Percentiles rank a stretch among this genome's conserved stretches.
These are phyloP conservation scores for Sinapis alba DNA, from an alignment of 441 rosid genomes.

Conservation along the genomic window DNA sequence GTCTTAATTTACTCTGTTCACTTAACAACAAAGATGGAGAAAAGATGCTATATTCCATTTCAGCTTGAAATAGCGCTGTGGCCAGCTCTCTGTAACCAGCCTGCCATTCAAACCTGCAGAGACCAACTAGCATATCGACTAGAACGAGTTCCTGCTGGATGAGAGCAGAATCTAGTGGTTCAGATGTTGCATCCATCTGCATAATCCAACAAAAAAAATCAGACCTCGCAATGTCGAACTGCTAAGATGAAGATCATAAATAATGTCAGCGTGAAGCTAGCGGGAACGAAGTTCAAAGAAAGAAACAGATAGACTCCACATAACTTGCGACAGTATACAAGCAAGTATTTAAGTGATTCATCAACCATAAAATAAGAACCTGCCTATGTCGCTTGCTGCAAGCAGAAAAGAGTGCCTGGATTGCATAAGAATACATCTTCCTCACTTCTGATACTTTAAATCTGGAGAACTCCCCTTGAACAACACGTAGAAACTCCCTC, in stretches of 20 bases:
- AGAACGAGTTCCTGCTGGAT: conserved; percentile 75
- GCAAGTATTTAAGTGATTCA: conserved; percentile 7
- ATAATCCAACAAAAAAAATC: conserved; percentile 30
- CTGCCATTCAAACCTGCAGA: conserved; percentile 95
- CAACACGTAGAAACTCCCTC: conserved; percentile 79
- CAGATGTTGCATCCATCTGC: conserved; percentile 62
- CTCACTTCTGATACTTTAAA: conserved; percentile 92
- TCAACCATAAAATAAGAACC: conserved; percentile 66
- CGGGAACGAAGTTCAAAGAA: background rate
- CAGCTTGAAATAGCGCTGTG: conserved; percentile 90
- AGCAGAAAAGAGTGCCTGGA: conserved; percentile 81
- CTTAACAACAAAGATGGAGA: conserved; percentile 73
- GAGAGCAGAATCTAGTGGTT: conserved; percentile 50
- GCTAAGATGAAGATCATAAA: conserved; percentile 12
- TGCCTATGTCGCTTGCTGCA: conserved; percentile 93
- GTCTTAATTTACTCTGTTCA: conserved; percentile 78
- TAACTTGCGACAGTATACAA: conserved; percentile 13
- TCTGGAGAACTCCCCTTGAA: conserved; percentile 90
- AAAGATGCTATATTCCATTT: conserved; percentile 86
- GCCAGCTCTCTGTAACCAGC: conserved; percentile 88
- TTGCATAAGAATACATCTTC: conserved; percentile 86
- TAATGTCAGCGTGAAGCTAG: conserved; percentile 6
- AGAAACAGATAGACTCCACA: conserved; percentile 26
- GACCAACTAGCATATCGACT: conserved; percentile 83
- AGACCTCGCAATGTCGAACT: conserved; percentile 19